Percentiles rank a stretch among this genome's conserved stretches.
phyloP scores from a whole-genome alignment of 2,329 filamentous ascomycete genomes.

The Pseudogymnoascus destructans region DNA sequence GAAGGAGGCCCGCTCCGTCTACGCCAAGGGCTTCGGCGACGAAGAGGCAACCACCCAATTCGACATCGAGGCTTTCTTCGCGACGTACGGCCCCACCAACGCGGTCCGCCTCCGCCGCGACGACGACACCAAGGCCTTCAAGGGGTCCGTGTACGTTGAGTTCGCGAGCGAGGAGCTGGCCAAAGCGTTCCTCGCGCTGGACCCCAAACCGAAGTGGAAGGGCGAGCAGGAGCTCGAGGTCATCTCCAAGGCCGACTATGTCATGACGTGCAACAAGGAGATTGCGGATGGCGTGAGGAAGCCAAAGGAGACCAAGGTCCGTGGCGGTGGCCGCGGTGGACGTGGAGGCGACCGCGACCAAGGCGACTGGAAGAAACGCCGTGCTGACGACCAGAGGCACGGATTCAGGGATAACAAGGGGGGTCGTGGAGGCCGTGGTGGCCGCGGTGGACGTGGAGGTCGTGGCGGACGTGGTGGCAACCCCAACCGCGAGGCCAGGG shows the following conservation, averaged over 20 bases:
- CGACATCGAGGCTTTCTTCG: conserved; percentile 87
- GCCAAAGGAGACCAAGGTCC: conserved; percentile 32
- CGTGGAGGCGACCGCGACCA: conserved; percentile 33
- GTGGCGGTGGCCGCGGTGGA: conserved; percentile 27
- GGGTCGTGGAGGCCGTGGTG: conserved; percentile 29
- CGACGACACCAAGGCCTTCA: conserved; percentile 60
- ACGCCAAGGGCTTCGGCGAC: conserved; percentile 86
- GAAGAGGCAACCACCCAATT: conserved; percentile 79
- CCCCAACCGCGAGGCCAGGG: conserved; percentile 26
- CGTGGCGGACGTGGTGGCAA: conserved; percentile 31
- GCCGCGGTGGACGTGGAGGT: conserved; percentile 33
- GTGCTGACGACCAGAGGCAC: conserved; percentile 47
- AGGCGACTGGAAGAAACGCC: conserved; percentile 51
- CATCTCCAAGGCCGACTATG: conserved; percentile 82
- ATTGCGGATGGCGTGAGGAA: conserved; percentile 59
- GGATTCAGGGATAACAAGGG: conserved; percentile 37
- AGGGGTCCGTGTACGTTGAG: conserved; percentile 93
- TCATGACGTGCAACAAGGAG: conserved; percentile 59
- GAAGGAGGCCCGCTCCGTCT: conserved; percentile 60
- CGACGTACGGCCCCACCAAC: conserved; percentile 64
- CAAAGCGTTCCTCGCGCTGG: conserved; percentile 65
- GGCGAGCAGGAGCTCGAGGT: conserved; percentile 58
- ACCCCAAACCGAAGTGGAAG: conserved; percentile 76
- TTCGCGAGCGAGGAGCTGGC: conserved; percentile 69
- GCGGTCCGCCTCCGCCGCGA: conserved; percentile 76